Evolutionary conservation across 1,139 yeast species (phyloP).

Genomic region (Petasospora rhodanensis): DNA sequence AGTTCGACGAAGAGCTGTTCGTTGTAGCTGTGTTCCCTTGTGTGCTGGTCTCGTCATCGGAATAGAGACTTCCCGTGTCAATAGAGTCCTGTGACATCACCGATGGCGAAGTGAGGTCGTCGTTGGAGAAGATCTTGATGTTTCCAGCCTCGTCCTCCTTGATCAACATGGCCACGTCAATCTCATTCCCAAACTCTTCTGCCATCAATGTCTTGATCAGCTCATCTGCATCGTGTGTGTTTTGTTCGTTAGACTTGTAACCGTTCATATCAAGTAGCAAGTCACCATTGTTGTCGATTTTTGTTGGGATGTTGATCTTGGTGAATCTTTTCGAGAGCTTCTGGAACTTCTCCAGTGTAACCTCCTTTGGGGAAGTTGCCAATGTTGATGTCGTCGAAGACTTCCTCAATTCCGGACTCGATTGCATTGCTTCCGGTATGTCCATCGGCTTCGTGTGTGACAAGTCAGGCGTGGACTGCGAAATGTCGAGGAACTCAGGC

Average conservation of each 20-base stretch:
- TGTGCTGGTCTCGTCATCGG: slow-evolving; percentile 15
- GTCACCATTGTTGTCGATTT: slow-evolving; percentile 86
- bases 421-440: slow-evolving; percentile 7
- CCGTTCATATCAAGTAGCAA: slow-evolving; percentile 94
- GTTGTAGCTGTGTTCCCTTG: slow-evolving; percentile 19
- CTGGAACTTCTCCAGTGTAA: slow-evolving; percentile 61
- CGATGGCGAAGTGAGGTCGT: slow-evolving; percentile 20
- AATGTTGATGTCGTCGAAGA: slow-evolving; percentile 16
- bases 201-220: slow-evolving; percentile 66
- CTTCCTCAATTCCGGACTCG: slow-evolving; percentile 9
- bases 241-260: slow-evolving; percentile 80
- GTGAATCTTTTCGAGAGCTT: slow-evolving; percentile 64
- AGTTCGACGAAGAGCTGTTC: slow-evolving; percentile 29
- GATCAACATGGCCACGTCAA: slow-evolving; percentile 45
- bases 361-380: slow-evolving; percentile 29
- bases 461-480: slow-evolving; percentile 21
- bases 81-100: slow-evolving; percentile 10
- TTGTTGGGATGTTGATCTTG: slow-evolving; percentile 78
- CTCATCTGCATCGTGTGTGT: slow-evolving; percentile 64
- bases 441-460: slow-evolving; percentile 7
- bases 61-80: slow-evolving; percentile 6
- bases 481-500: slow-evolving; percentile 51
- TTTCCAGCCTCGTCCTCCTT: slow-evolving; percentile 70
- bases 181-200: slow-evolving; percentile 60
- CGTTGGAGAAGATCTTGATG: slow-evolving; percentile 54